Evolutionary conservation across 2,329 filamentous ascomycete species (phyloP).

Genomic region (Scortechinia acanthostroma): DNA sequence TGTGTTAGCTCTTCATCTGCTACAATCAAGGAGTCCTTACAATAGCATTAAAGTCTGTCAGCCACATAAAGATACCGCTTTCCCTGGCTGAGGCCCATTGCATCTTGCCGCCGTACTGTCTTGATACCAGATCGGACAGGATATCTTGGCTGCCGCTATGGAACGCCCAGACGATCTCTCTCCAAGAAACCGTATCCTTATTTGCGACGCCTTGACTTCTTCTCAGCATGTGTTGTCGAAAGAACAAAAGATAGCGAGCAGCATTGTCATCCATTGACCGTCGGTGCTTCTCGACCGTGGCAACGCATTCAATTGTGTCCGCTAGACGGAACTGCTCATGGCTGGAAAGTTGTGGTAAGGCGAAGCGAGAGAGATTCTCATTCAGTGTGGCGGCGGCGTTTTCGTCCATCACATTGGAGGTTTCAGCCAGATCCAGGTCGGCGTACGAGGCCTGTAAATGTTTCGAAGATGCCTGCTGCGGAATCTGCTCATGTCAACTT

Average conservation of each 20-base stretch:
- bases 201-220: slow-evolving; percentile 45
- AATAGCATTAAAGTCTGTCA: slow-evolving; percentile 69
- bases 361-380: slow-evolving; percentile 67
- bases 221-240: slow-evolving; percentile 71
- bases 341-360: slow-evolving; percentile 73
- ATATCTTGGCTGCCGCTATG: slow-evolving; percentile 86
- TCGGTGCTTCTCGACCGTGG: slow-evolving; percentile 77
- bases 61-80: slow-evolving; percentile 91
- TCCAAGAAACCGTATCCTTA: slow-evolving; percentile 63
- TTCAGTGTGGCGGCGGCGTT: slow-evolving; percentile 64
- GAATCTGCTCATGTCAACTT: neutral
- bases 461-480: neutral
- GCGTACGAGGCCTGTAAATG: neutral
- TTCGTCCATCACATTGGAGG: slow-evolving; percentile 64
- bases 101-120: slow-evolving; percentile 73
- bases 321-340: slow-evolving; percentile 81
- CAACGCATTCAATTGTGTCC: slow-evolving; percentile 77
- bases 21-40: slow-evolving; percentile 34
- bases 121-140: slow-evolving; percentile 72
- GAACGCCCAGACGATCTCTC: slow-evolving; percentile 80
- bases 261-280: slow-evolving; percentile 87
- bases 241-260: slow-evolving; percentile 79
- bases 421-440: slow-evolving; percentile 24
- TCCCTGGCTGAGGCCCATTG: slow-evolving; percentile 80
- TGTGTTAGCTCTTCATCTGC: neutral